A percentile compares a stretch with the other conserved stretches of the same genome.
These are phyloP conservation scores for Backusella parvicylindrica DNA, from an alignment of 192 early-diverging fungal genomes.

Conservation along the genomic window DNA sequence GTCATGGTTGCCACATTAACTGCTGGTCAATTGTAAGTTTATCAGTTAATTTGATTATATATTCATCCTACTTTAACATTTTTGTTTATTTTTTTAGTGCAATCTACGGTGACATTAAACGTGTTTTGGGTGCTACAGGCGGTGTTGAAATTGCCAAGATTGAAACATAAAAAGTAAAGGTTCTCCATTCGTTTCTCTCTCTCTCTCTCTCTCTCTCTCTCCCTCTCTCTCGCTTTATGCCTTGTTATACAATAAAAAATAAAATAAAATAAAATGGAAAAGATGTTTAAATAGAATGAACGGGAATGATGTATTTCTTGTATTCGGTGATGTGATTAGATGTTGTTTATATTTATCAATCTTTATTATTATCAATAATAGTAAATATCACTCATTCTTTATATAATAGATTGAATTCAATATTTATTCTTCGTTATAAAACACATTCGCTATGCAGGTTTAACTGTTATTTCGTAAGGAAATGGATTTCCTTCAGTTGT, in stretches of 20 bases:
- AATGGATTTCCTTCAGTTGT: slow-evolving; percentile 56
- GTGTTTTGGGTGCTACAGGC: slow-evolving; percentile 57
- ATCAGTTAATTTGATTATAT: neutral
- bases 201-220: no score
- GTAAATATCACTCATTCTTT: neutral
- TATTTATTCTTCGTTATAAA: neutral
- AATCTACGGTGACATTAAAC: slow-evolving; percentile 61
- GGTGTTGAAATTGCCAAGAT: slow-evolving; percentile 50
- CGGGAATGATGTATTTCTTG: neutral
- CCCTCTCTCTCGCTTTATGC: neutral
- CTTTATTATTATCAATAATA: neutral
- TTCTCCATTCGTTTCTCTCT: neutral
- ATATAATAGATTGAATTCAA: no score
- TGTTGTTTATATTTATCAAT: slow-evolving; percentile 1
- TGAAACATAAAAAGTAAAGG: neutral
- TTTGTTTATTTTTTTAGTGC: slow-evolving; percentile 27
- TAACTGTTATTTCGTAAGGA: slow-evolving; percentile 50
- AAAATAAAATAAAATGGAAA: slow-evolving; percentile 1
- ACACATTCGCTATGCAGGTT: neutral
- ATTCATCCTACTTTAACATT: neutral
- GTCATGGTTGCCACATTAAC: slow-evolving; percentile 68
- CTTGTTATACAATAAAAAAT: neutral
- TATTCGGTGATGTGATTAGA: neutral
- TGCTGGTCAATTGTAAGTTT: slow-evolving; percentile 52
- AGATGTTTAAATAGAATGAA: neutral